phyloP scores from a whole-genome alignment of 2,329 filamentous ascomycete species.

The Trematosphaeria pertusa region DNA sequence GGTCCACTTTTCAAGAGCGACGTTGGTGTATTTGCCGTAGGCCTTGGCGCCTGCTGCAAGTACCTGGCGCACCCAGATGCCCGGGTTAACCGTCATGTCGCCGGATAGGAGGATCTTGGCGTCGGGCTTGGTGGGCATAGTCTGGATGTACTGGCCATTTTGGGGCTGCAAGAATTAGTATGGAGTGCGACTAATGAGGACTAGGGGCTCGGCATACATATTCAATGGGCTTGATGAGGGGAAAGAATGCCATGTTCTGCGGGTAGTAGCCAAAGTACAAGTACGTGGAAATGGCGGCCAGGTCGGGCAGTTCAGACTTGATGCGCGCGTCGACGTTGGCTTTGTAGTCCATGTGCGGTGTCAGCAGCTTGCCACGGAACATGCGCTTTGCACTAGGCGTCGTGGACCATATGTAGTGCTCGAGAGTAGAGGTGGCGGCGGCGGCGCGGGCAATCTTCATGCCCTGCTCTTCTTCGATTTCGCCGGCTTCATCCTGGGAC shows the following conservation, averaged over 20 bases:
- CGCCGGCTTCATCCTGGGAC: constrained; percentile 40
- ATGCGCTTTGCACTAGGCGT: constrained; percentile 46
- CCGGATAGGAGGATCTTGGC: constrained; percentile 33
- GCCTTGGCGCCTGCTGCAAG: constrained; percentile 27
- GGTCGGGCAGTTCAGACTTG: constrained; percentile 37
- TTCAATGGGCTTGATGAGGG: constrained; percentile 31
- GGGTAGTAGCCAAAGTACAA: constrained; percentile 40
- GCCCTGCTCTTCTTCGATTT: constrained; percentile 50
- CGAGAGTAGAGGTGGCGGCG: constrained; percentile 42
- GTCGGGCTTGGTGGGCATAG: constrained; percentile 30
- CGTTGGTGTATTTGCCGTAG: constrained; percentile 33
- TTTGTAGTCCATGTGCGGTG: constrained; percentile 56
- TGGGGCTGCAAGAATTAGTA: constrained; percentile 17
- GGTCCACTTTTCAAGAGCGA: constrained; percentile 32
- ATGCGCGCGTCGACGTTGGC: constrained; percentile 51
- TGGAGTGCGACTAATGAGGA: not conserved
- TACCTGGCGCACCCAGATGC: constrained; percentile 38
- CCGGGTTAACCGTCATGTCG: constrained; percentile 35
- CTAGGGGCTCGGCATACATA: constrained; percentile 18
- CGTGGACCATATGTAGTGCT: constrained; percentile 58
- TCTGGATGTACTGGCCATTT: constrained; percentile 30
- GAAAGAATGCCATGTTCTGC: constrained; percentile 38
- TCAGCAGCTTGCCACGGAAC: constrained; percentile 39
- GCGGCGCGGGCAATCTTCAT: constrained; percentile 55
- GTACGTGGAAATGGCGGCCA: constrained; percentile 37